Base-by-base conservation (phyloP, 768 basidiomycete genomes). In the Clavulina sp. region DNA sequence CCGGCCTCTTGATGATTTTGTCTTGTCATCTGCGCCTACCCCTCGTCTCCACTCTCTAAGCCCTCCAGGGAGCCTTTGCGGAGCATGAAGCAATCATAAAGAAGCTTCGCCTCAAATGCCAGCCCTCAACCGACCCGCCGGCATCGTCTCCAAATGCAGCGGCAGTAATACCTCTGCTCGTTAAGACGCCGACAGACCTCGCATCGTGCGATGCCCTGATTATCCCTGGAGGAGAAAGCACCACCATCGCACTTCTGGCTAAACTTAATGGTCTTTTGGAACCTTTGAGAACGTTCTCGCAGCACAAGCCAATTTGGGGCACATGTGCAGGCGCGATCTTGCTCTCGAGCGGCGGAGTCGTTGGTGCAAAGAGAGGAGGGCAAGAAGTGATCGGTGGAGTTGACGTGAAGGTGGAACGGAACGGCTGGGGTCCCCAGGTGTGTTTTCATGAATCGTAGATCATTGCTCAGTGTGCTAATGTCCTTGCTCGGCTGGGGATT, bases 201-300 rank as follows among this genome's bases (percentile, higher is more conserved):
- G 66, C 66, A 48, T 64, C 60, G 50, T 93, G 89, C 62, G 77
- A 85, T 58, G 92, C 82, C 1, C 70, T 97, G 47, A 79, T 97
- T 55, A 87, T 97, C 56, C 93, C 93, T 7, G 93, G 92, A 4
- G 93, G 93, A 84, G 93, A 97, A 67, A 89, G 85, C 3, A 96
- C 93, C 4, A 87, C 91, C 2, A 96, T 97, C 54, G 84, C 80
- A 1, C 71, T 85, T 47, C 71, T 82, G 19, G 85, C 78, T 28
- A 73, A 73, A 50, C 71, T 80, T 28, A 73, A 80, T 0, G 86
- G 86, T 0, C 73, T 97, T 36, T 62, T 89, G 16, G 77, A 82
- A n/a, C 87, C 85, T 4, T 70, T 97, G 3, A 71, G 75, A 33
- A 71, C 75, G 33, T 92, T 91, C 57, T 69, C 80, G n/a, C 49